Evolutionary conservation across 345 rosid genomes (phyloP).

Genomic region (Hirschfeldia incana): DNA sequence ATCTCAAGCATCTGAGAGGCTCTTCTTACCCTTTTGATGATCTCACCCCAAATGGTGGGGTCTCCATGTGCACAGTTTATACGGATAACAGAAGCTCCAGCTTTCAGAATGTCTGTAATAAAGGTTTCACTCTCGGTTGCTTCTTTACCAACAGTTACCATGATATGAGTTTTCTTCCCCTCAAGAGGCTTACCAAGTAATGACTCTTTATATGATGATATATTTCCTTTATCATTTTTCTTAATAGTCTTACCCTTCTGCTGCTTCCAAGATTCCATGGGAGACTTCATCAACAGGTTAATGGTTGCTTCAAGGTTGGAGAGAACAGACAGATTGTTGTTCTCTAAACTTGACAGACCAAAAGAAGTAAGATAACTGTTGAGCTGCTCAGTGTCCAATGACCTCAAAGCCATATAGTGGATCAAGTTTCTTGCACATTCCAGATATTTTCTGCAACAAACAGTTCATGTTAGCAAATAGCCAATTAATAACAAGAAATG

Average conservation of each 20-base stretch:
- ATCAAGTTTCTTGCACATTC: conserved; percentile 59
- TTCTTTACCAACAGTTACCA: conserved; percentile 72
- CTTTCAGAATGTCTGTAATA: conserved; percentile 49
- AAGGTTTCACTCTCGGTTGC: conserved; percentile 53
- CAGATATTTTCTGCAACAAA: conserved; percentile 48
- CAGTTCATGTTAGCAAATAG: neutral
- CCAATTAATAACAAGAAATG: neutral
- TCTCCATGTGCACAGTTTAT: conserved; percentile 75
- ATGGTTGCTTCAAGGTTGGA: conserved; percentile 49
- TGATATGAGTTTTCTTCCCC: conserved; percentile 51
- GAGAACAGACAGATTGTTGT: conserved; percentile 48
- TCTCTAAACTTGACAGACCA: conserved; percentile 53
- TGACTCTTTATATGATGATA: conserved; percentile 45
- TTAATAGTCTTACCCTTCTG: conserved; percentile 23
- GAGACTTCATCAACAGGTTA: conserved; percentile 42
- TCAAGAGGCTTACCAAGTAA: conserved; percentile 51
- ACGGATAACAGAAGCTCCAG: conserved; percentile 58
- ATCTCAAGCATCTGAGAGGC: conserved; percentile 59
- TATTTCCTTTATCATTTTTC: conserved; percentile 37
- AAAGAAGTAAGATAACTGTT: conserved; percentile 47
- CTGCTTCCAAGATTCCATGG: conserved; percentile 27
- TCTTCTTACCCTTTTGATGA: conserved; percentile 55
- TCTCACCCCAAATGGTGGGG: conserved; percentile 60
- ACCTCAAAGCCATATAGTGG: conserved; percentile 60
- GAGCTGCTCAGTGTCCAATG: conserved; percentile 50